Percentiles rank a stretch among this genome's conserved stretches.
phyloP scores from a whole-genome alignment of 306 rosid species.

The Vigna radiata region DNA sequence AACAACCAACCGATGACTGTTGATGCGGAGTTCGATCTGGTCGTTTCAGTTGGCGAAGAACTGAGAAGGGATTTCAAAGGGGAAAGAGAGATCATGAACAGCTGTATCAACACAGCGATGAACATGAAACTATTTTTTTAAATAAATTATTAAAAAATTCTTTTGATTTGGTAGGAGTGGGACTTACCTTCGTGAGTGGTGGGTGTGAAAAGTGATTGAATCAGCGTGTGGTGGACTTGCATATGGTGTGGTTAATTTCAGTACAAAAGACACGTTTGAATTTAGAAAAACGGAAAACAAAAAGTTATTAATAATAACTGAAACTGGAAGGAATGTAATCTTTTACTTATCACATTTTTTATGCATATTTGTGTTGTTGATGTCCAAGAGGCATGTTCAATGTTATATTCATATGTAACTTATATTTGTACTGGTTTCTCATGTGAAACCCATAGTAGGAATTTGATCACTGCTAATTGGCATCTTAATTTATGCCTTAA shows the following conservation, averaged over 20 bases:
- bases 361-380: slow-evolving; percentile 68
- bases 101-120: slow-evolving; percentile 24
- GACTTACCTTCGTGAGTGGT: slow-evolving; percentile 7
- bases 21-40: slow-evolving; percentile 31
- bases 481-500: too few relatives aligned
- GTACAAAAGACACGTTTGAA: background rate
- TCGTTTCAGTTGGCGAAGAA: background rate
- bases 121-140: slow-evolving; percentile 6
- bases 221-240: background rate
- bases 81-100: background rate
- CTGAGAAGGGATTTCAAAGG: slow-evolving; percentile 23
- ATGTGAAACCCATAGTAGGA: too few relatives aligned
- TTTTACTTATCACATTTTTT: too few relatives aligned
- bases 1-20: background rate
- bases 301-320: too few relatives aligned
- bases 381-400: slow-evolving; percentile 79
- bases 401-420: background rate
- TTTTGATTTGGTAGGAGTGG: background rate
- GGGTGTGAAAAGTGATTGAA: background rate
- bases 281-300: too few relatives aligned
- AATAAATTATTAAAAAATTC: background rate
- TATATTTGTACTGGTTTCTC: too few relatives aligned
- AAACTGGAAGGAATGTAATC: too few relatives aligned
- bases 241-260: background rate
- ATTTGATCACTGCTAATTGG: too few relatives aligned